Evolutionary conservation across 2,329 filamentous ascomycete genomes (phyloP), one percentile per base, ranked within the genome.

Genomic region (Aspergillus vadensis): DNA sequence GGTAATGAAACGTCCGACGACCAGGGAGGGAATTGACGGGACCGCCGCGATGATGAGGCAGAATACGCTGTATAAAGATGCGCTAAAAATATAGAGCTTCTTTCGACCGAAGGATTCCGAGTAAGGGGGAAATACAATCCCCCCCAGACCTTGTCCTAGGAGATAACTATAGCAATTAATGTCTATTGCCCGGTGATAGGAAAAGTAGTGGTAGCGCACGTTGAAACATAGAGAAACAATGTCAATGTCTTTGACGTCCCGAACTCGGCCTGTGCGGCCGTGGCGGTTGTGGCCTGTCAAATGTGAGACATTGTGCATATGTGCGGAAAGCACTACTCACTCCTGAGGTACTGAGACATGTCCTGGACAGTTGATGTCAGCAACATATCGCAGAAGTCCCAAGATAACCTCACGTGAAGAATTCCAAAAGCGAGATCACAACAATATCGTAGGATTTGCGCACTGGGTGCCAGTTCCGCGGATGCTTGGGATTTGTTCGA

Each of bases 101-200:
- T 58, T 54, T n/a, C 60, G 49, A 19, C 60, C 56, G 15, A 62
- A 59, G 4, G 55, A 48, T 19, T 62, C 60, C 2, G 57, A 62
- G 12, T 43, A 59, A 7, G 60, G 60, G 2, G 57, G 60, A 19
- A 62, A 48, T 2, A 62, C 21, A 2, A 62, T 43, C 1, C 56
- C 60, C 4, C 60, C 60, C 10, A 59, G 25, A 14, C 48, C 57
- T 36, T 59, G 56, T 14, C 60, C 60, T 25, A 55, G 14, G 1
- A 55, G 53, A 47, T 44, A 55, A 15, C 53, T 55, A 27, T 12
- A 12, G 1, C 4, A 30, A 44, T 55, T 19, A 44, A 25, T n/a
- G 15, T 5, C 14, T 10, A 8, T 2, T 27, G 15, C 7, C 3
- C 8, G 10, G 12, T 1, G 4, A 36, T 36, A 1, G 10, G 6